Percentiles rank a stretch among this genome's conserved stretches.
Evolutionary conservation across 805 yeast genomes (phyloP).

Genomic region (Vanderwaltozyma polyspora): DNA sequence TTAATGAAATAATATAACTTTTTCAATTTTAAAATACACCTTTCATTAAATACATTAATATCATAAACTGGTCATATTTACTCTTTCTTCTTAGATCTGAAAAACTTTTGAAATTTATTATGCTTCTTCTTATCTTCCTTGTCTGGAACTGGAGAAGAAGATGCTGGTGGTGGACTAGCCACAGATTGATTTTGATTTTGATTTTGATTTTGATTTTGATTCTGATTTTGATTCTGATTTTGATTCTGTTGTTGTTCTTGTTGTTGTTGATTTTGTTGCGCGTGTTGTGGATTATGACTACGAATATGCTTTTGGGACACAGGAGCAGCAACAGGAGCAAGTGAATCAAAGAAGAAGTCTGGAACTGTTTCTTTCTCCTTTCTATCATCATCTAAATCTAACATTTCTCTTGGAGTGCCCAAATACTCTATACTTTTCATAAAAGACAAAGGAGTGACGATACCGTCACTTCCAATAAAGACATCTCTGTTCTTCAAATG

Average conservation of each 20-base stretch:
- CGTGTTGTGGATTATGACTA: slow-evolving; percentile 8
- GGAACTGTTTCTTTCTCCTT: slow-evolving; percentile 32
- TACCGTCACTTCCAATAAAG: slow-evolving; percentile 69
- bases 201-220: background rate
- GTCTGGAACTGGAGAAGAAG: slow-evolving; percentile 1
- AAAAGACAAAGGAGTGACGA: slow-evolving; percentile 42
- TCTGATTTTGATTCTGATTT: background rate
- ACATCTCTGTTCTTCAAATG: slow-evolving; percentile 55
- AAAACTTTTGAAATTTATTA: slow-evolving; percentile 36
- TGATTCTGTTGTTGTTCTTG: background rate
- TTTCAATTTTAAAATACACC: too few relatives aligned
- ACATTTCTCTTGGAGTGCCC: slow-evolving; percentile 28
- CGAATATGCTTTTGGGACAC: slow-evolving; percentile 17
- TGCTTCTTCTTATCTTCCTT: slow-evolving; percentile 34
- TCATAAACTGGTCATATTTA: background rate
- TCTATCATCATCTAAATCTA: slow-evolving; percentile 33
- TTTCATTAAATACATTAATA: background rate
- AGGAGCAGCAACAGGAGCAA: slow-evolving; percentile 15
- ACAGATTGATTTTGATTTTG: background rate
- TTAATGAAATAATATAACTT: too few relatives aligned
- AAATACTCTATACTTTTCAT: slow-evolving; percentile 31
- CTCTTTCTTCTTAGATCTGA: slow-evolving; percentile 22
- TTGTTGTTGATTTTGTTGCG: slow-evolving; percentile 4
- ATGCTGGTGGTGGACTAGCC: background rate
- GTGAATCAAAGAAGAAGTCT: slow-evolving; percentile 28